Base-by-base conservation (phyloP, 495 filamentous ascomycete species). In the Neurospora terricola region DNA sequence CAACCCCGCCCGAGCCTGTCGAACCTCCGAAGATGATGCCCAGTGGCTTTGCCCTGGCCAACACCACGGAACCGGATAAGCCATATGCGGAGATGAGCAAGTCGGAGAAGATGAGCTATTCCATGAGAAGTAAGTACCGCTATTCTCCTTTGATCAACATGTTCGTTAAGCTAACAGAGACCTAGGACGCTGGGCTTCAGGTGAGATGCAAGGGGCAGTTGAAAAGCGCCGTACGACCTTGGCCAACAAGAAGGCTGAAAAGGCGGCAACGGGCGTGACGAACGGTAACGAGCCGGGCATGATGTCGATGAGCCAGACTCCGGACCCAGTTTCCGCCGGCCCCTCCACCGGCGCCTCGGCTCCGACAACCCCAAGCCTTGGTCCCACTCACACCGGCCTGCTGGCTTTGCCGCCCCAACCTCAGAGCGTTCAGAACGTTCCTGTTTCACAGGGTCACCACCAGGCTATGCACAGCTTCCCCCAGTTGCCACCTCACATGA, bases 91-190 rank as follows among this genome's bases (percentile, higher is more conserved):
- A 82, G 40, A 86, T 86, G 85, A 86, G 82, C 54, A 86, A 86
- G 76, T 85, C 83, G 9, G 85, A 86, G 77, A 86, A 86, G 78
- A 86, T 86, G 85, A 83, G 81, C 3, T 78, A 74, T 45, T 86
- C 84, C 1, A 86, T 86, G 85, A 84, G 84, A 77, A 77, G 85
- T 86, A 77, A 75, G 81, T 80, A 54, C 4, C 68, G 4, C 37
- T 38, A 12, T 5, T 23, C 34, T 18, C 59, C 4, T 38, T 45
- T 36, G 11, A 23, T 59, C 21, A 5, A 8, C 1, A 0, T 21
- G 16, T 40, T 1, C 38, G 70, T 68, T 68, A 21, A 69, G 70
- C 78, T 82, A 75, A 82, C 78, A 48, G 30, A 4, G 40, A 45
- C 10, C 70, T 73, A 86, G 85, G 82, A 38, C 83, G 85, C 16